phyloP scores from a whole-genome alignment of 352 stramenopile species.

The Globisporangium okanoganense region DNA sequence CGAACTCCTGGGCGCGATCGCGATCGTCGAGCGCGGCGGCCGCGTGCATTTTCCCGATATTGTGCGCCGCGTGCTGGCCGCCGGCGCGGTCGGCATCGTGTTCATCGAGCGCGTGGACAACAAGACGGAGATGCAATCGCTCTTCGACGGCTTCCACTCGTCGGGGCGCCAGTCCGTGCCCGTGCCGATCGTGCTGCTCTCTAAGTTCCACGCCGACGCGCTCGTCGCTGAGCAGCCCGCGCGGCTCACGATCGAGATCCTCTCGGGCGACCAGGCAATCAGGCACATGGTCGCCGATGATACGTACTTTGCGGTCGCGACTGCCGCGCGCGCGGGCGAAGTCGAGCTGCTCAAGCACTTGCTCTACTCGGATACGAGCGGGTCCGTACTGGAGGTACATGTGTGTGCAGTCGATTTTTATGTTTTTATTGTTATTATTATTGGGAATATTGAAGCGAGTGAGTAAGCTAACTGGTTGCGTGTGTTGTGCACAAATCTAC shows the following conservation, averaged over 20 bases:
- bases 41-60: slow-evolving; percentile 85
- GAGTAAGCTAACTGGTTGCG: neutral
- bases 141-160: slow-evolving; percentile 87
- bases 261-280: slow-evolving; percentile 68
- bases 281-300: slow-evolving; percentile 65
- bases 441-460: too few species aligned
- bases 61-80: slow-evolving; percentile 60
- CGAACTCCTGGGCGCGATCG: slow-evolving; percentile 61
- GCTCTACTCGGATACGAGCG: slow-evolving; percentile 59
- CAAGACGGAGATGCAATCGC: slow-evolving; percentile 53
- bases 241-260: slow-evolving; percentile 62
- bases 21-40: slow-evolving; percentile 71
- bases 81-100: slow-evolving; percentile 62
- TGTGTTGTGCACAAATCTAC: slow-evolving; percentile 1
- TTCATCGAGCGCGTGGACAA: slow-evolving; percentile 71
- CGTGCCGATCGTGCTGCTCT: slow-evolving; percentile 77
- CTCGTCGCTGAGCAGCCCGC: slow-evolving; percentile 48
- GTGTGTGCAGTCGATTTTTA: too few species aligned
- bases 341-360: slow-evolving; percentile 72
- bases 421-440: too few species aligned
- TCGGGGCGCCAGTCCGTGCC: slow-evolving; percentile 68
- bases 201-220: slow-evolving; percentile 75
- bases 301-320: slow-evolving; percentile 68
- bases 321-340: slow-evolving; percentile 66
- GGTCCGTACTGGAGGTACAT: slow-evolving; percentile 57